phyloP scores from a whole-genome alignment of 345 rosid genomes.

The Toxicodendron radicans region DNA sequence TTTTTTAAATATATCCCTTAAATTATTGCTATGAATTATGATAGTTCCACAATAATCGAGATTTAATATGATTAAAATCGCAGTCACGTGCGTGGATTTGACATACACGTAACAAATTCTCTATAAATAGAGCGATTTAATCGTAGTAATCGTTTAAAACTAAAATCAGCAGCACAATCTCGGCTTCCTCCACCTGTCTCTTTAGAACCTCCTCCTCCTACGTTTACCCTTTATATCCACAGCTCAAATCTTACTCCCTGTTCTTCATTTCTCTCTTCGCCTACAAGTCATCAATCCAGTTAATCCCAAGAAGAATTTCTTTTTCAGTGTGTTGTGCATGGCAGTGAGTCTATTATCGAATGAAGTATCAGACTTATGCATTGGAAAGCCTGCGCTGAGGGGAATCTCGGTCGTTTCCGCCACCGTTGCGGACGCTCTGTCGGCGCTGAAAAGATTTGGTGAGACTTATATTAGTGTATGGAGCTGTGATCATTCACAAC shows the following conservation, averaged over 20 bases:
- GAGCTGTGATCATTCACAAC: constrained; percentile 44
- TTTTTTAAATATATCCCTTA: too few species aligned
- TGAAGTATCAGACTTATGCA: constrained; percentile 60
- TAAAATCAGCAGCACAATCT: too few species aligned
- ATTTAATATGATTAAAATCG: too few species aligned
- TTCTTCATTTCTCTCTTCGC: not conserved
- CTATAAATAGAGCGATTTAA: constrained; percentile 17
- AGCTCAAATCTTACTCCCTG: too few species aligned
- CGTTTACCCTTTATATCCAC: too few species aligned
- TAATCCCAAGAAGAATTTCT: too few species aligned
- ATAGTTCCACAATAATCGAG: too few species aligned
- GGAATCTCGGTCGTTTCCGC: constrained; percentile 45
- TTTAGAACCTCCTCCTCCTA: not conserved
- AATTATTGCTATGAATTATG: too few species aligned
- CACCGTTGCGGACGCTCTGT: constrained; percentile 61
- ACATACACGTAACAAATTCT: constrained; percentile 15
- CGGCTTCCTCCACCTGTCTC: not conserved
- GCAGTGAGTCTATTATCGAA: constrained; percentile 49
- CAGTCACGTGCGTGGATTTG: not conserved
- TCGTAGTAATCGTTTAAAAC: too few species aligned
- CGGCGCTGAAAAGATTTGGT: constrained; percentile 39
- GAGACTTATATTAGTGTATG: constrained; percentile 55
- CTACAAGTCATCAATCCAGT: too few species aligned
- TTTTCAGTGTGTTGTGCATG: constrained; percentile 38
- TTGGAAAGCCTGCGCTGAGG: constrained; percentile 68